Evolutionary conservation across 2,329 filamentous ascomycete species (phyloP).

Genomic region (Colletotrichum orchidophilum): DNA sequence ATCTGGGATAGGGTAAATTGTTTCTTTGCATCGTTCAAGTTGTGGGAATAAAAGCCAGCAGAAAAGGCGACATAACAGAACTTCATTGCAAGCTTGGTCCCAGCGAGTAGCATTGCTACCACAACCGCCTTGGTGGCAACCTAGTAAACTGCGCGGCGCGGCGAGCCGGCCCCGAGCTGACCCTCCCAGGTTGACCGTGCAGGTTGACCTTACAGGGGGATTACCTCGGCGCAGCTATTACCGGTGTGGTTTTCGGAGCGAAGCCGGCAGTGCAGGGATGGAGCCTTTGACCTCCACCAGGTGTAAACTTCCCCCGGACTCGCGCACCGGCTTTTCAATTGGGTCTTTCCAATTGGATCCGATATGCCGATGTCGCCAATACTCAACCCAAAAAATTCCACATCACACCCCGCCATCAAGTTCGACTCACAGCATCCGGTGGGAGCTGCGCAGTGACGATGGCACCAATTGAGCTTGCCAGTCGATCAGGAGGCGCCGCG

Average conservation of each 20-base stretch:
- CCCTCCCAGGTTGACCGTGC: neutral
- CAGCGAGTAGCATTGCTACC: neutral
- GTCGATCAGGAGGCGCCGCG: slow-evolving; percentile 58
- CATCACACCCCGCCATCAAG: slow-evolving; percentile 20
- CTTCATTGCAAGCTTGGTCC: neutral
- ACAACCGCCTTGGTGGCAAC: no score
- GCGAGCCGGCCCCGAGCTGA: neutral
- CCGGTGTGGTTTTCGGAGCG: slow-evolving; percentile 8
- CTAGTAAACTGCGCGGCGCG: neutral
- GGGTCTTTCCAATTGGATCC: slow-evolving; percentile 6
- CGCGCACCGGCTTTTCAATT: neutral
- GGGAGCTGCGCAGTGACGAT: slow-evolving; percentile 44
- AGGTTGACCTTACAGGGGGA: slow-evolving; percentile 1
- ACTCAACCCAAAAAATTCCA: slow-evolving; percentile 35
- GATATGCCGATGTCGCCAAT: slow-evolving; percentile 36
- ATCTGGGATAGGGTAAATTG: slow-evolving; percentile 10
- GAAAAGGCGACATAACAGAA: neutral
- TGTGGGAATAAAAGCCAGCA: neutral
- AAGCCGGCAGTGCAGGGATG: slow-evolving; percentile 27
- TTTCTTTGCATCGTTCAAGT: slow-evolving; percentile 8
- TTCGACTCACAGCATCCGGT: slow-evolving; percentile 25
- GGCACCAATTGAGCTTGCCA: slow-evolving; percentile 61
- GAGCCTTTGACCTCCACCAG: slow-evolving; percentile 21
- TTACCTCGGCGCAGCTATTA: slow-evolving; percentile 11
- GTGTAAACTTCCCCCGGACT: slow-evolving; percentile 31